Base-by-base conservation (phyloP, 2,329 filamentous ascomycete genomes). In the Talaromyces piceae region DNA sequence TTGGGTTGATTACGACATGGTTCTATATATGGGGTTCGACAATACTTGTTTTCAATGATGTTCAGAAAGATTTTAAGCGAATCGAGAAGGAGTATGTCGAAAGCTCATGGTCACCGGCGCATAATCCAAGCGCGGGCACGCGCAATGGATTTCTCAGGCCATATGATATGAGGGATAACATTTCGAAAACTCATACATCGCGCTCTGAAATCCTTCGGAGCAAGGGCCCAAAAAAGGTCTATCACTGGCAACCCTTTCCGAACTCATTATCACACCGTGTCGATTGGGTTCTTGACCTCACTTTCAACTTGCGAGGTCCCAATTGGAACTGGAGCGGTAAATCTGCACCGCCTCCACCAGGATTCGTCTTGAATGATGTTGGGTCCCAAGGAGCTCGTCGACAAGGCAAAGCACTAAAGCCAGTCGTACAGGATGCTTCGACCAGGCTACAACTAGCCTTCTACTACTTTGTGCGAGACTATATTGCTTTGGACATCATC, bases 401-500 rank as follows among this genome's bases (percentile, higher is more conserved):
- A 41, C 53, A 51, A 39, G 27, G 33, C 9, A 50, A 54, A 30
- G 54, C 48, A 23, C 41, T 61, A 1, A 31, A 16, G 46, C 56
- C 43, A 51, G 56, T 26, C 50, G 55, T 46, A 47, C 50, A 25
- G 71, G 74, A 20, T 69, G 66, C 52, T 58, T 66, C 4, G 77
- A 61, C 70, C 3, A 76, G 84, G 41, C 51, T 83, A 37, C 64
- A 67, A 50, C 58, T 62, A 13, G 74, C 75, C 23, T 53, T 82
- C 9, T 51, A 66, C 7, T 71, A 62, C 5, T 69, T 84, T n/a
- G 50, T 80, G 2, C 51, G 77, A 31, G 73, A 75, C 56, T 93
- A 88, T 63, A 56, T 93, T 11, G 54, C 79, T 6, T 72, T 95
- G 7, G 91, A 96, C 66, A 52, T 82, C 5, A 67, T 88, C 48